A percentile compares a stretch with the other conserved stretches of the same genome.
phyloP scores from a whole-genome alignment of 2,329 filamentous ascomycete species.

The Keithomyces neogunnii region DNA sequence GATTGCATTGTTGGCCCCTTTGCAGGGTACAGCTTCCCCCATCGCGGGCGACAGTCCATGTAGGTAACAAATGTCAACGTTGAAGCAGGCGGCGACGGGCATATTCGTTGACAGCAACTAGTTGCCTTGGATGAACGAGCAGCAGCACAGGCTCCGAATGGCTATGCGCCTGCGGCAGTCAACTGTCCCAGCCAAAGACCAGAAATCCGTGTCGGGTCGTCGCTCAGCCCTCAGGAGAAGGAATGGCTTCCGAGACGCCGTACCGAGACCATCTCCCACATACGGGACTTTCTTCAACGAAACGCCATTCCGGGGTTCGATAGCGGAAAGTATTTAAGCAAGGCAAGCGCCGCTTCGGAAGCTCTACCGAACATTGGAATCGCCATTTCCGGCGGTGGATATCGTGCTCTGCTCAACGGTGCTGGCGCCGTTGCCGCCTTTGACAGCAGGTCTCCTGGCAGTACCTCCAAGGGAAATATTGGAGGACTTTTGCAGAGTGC shows the following conservation, averaged over 20 bases:
- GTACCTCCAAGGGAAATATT: constrained; percentile 49
- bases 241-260: constrained; percentile 66
- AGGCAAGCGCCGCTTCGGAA: constrained; percentile 18
- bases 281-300: constrained; percentile 63
- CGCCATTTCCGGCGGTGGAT: constrained; percentile 75
- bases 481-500: constrained; percentile 73
- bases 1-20: too few species aligned
- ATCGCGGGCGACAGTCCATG: too few species aligned
- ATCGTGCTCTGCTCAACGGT: constrained; percentile 74
- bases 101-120: not conserved
- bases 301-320: constrained; percentile 70
- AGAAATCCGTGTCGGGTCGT: constrained; percentile 51
- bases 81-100: too few species aligned
- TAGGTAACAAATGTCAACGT: too few species aligned
- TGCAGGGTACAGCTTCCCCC: too few species aligned
- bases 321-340: constrained; percentile 57
- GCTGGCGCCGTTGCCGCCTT: constrained; percentile 73
- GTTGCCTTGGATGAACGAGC: constrained; percentile 12
- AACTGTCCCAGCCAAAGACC: constrained; percentile 62
- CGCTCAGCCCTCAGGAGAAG: constrained; percentile 61
- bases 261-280: constrained; percentile 61
- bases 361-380: constrained; percentile 56
- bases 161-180: constrained; percentile 62
- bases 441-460: constrained; percentile 56
- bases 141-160: constrained; percentile 26